These are phyloP conservation scores for Calonectria hongkongensis DNA, from an alignment of 2,329 filamentous ascomycete genomes.

Conservation along the genomic window DNA sequence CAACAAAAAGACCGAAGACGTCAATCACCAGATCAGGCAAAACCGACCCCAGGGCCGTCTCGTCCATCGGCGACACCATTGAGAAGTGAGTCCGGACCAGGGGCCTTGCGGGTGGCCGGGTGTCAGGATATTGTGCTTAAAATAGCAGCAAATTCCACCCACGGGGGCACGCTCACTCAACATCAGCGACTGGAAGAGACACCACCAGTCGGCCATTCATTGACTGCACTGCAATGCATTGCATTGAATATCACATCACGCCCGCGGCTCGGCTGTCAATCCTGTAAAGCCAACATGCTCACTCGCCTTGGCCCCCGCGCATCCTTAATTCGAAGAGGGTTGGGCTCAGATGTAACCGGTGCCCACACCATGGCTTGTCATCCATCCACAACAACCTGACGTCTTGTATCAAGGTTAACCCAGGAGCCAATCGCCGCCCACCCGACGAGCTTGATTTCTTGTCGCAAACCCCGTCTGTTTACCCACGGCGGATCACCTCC, in stretches of 20 bases:
- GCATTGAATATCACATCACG: conserved; percentile 10
- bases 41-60: background rate
- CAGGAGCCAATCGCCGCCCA: conserved; percentile 3
- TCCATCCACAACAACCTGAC: conserved; percentile 5
- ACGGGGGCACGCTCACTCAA: background rate
- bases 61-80: conserved; percentile 11
- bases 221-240: background rate
- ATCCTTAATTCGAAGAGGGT: conserved; percentile 17
- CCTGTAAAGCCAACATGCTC: background rate
- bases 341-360: conserved; percentile 16
- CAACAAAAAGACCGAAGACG: background rate
- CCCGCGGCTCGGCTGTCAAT: background rate
- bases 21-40: conserved; percentile 17
- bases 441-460: conserved; percentile 14
- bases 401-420: conserved; percentile 28
- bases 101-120: background rate
- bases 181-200: conserved; percentile 11
- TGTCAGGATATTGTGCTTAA: conserved; percentile 28
- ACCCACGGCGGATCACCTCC: background rate
- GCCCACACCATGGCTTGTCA: conserved; percentile 8
- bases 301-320: conserved; percentile 24
- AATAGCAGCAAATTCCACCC: conserved; percentile 30
- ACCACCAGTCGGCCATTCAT: conserved; percentile 7
- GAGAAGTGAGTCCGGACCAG: conserved; percentile 21
- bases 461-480: conserved; percentile 24